Evolutionary conservation across 1,284 basidiomycete genomes (phyloP).

Genomic region (Apiotrichum veenhuisii): DNA sequence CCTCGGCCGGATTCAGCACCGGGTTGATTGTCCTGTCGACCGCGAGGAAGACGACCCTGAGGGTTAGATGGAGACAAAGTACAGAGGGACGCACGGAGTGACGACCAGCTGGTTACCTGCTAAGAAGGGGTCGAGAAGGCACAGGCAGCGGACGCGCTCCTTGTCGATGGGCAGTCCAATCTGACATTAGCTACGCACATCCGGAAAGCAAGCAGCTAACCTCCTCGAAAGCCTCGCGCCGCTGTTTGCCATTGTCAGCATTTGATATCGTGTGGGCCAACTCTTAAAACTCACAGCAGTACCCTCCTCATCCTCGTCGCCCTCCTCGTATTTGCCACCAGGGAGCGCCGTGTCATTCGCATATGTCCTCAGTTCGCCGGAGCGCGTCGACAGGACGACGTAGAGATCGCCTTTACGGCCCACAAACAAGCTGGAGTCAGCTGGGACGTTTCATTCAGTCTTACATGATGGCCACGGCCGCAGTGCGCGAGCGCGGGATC

Average conservation of each 20-base stretch:
- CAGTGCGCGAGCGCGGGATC: conserved; percentile 32
- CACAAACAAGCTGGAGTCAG: conserved; percentile 58
- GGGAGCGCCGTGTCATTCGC: conserved; percentile 80
- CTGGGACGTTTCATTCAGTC: neutral
- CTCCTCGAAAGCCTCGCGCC: conserved; percentile 71
- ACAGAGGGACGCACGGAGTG: conserved; percentile 64
- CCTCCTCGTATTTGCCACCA: conserved; percentile 70
- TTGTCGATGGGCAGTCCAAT: conserved; percentile 71
- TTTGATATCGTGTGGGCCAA: no score
- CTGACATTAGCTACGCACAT: conserved; percentile 54
- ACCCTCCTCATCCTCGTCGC: conserved; percentile 65
- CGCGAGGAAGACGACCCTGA: conserved; percentile 73
- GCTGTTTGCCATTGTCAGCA: conserved; percentile 48
- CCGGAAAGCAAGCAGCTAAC: conserved; percentile 39
- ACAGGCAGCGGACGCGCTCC: conserved; percentile 65
- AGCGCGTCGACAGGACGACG: conserved; percentile 64
- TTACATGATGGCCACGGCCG: conserved; percentile 44
- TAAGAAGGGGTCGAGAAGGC: conserved; percentile 69
- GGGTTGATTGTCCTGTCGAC: conserved; percentile 62
- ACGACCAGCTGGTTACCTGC: conserved; percentile 68
- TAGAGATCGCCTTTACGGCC: conserved; percentile 75
- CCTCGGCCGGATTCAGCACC: conserved; percentile 71
- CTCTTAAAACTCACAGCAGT: conserved; percentile 65
- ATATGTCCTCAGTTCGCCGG: conserved; percentile 65
- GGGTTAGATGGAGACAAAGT: neutral